Evolutionary conservation across 805 yeast species (phyloP), one percentile per base, ranked within the genome.

Genomic region (Diddensiella caesifluorescens): DNA sequence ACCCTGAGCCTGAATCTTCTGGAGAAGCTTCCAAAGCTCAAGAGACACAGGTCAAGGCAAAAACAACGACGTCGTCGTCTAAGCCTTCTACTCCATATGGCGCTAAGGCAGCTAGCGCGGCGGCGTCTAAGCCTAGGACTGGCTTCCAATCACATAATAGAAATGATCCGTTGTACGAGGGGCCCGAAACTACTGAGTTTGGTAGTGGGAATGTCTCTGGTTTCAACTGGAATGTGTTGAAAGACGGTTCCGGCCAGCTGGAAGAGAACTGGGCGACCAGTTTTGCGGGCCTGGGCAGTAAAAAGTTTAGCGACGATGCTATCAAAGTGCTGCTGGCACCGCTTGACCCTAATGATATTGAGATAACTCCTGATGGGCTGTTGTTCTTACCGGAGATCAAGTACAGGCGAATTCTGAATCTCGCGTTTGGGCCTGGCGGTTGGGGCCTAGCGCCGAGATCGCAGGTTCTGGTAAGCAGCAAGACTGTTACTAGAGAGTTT

Each of bases 381-480:
- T 62, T 92, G 5, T 92, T 86, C 55, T 67, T 92, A 35, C 98
- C 98, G 0, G 98, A 92, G 61, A 92, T 92, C 64, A 90, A 90
- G 60, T 92, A 92, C 60, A 75, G 98, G 50, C 74, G 98, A 34
- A 81, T 89, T 18, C 64, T 92, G 51, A 90, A 90, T 63, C 71
- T 72, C 28, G 94, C 97, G 0, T 90, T 92, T 68, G 98, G 98
- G 3, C 96, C 98, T 4, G 98, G 98, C 21, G 97, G 95, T 1
- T 92, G 98, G 98, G 97, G 97, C 0, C 68, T 92, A 42, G 95
- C 94, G 0, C 97, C 98, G 7, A 69, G 98, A 42, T 79, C 95
- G 0, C 90, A 84, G 50, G 83, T 95, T 0, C 68, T 77, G 40
- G 77, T 92, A 23, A 82, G 95, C 1, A 73, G 79, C 22, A 78